These are phyloP conservation scores for Penicillium antarcticum DNA, from an alignment of 495 filamentous ascomycete species.

Conservation along the genomic window DNA sequence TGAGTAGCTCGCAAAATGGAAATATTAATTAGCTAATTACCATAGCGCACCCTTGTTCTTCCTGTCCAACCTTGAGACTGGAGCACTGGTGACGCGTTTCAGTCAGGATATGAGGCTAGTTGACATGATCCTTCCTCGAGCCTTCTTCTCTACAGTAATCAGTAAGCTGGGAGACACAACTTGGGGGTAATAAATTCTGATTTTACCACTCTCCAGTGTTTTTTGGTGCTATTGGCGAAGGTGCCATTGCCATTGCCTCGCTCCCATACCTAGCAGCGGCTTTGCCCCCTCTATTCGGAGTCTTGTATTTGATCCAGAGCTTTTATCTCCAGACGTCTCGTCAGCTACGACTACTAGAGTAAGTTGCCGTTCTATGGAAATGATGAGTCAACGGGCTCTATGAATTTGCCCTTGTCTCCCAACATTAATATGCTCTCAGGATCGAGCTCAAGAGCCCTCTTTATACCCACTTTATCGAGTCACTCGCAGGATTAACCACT, in stretches of 20 bases:
- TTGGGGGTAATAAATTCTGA: not conserved
- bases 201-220: not conserved
- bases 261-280: conserved; percentile 31
- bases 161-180: not conserved
- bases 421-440: not conserved
- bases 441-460: conserved; percentile 43
- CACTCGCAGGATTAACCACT: conserved; percentile 33
- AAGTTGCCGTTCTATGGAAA: not conserved
- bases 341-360: conserved; percentile 75
- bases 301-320: conserved; percentile 63
- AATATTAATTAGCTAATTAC: conserved; percentile 1
- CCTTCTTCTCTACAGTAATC: conserved; percentile 15
- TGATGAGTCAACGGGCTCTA: not conserved
- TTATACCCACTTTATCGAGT: conserved; percentile 42
- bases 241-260: conserved; percentile 15
- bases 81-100: conserved; percentile 41
- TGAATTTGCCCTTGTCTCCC: no score
- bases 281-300: conserved; percentile 19
- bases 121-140: conserved; percentile 29
- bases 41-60: conserved; percentile 28
- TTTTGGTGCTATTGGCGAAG: conserved; percentile 20
- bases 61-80: conserved; percentile 38
- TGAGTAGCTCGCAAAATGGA: not conserved
- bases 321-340: conserved; percentile 84
- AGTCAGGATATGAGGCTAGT: conserved; percentile 46